A percentile compares a stretch with the other conserved stretches of the same genome.
These are phyloP conservation scores for Coemansia sp. DNA, from an alignment of 192 early-diverging fungal genomes.

Conservation along the genomic window DNA sequence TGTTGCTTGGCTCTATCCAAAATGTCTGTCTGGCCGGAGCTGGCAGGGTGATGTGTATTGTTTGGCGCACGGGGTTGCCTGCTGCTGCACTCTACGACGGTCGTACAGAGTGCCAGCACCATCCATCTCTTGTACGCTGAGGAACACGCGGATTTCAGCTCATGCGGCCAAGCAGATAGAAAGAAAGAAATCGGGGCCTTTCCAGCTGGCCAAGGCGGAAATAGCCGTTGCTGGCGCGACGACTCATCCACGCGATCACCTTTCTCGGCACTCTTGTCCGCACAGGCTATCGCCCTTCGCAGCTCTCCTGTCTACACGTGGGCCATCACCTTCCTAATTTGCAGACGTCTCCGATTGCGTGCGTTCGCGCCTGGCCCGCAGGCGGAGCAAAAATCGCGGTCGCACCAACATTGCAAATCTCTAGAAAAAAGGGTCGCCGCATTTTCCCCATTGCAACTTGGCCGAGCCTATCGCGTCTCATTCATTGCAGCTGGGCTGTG, in stretches of 20 bases:
- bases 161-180: not conserved
- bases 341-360: constrained; percentile 4
- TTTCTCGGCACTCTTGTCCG: not conserved
- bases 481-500: constrained; percentile 5
- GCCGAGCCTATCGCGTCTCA: not conserved
- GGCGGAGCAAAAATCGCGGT: not conserved
- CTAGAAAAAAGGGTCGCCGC: constrained; percentile 6
- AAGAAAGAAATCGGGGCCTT: not conserved
- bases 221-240: not conserved
- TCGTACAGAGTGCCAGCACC: not conserved
- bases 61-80: not conserved
- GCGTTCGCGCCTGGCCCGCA: constrained; percentile 4
- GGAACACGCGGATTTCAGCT: not conserved
- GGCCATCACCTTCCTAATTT: not conserved
- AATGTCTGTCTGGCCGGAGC: not conserved
- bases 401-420: constrained; percentile 10
- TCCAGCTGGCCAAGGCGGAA: not conserved
- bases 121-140: not conserved
- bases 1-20: no score
- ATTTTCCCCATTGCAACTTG: not conserved
- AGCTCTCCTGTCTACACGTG: not conserved
- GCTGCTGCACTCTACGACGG: not conserved
- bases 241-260: constrained; percentile 7
- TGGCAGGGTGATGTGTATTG: not conserved
- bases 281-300: not conserved